phyloP scores from a whole-genome alignment of 495 filamentous ascomycete genomes.

The Penicillium angulare region DNA sequence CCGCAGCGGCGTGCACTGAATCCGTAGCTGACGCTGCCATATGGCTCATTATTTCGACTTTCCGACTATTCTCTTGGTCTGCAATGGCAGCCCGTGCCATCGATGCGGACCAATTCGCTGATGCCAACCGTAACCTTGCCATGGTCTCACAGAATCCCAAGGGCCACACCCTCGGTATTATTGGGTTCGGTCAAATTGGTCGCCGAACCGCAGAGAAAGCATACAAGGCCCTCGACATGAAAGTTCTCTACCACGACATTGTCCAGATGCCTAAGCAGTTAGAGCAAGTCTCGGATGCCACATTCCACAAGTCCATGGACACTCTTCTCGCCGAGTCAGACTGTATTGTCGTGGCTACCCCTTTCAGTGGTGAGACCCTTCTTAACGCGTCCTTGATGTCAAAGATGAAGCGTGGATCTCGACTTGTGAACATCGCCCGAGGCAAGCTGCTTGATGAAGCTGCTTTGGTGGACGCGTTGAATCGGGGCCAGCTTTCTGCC shows the following conservation, averaged over 20 bases:
- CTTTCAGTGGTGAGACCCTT: constrained; percentile 58
- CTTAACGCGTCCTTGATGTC: constrained; percentile 50
- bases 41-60: constrained; percentile 62
- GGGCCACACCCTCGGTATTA: constrained; percentile 51
- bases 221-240: constrained; percentile 61
- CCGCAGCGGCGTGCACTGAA: constrained; percentile 64
- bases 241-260: constrained; percentile 66
- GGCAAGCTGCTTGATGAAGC: constrained; percentile 69
- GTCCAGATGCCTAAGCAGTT: constrained; percentile 48
- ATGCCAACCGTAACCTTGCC: constrained; percentile 58
- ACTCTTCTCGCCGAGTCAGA: constrained; percentile 55
- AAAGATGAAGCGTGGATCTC: constrained; percentile 53
- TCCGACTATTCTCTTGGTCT: constrained; percentile 63
- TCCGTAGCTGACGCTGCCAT: constrained; percentile 61
- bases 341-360: constrained; percentile 67
- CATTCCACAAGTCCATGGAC: constrained; percentile 51
- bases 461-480: constrained; percentile 62
- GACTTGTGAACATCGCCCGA: constrained; percentile 73
- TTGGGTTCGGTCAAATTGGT: constrained; percentile 70
- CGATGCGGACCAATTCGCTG: constrained; percentile 42
- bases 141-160: constrained; percentile 53
- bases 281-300: constrained; percentile 35
- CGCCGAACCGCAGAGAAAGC: constrained; percentile 64
- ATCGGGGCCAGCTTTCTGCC: constrained; percentile 48
- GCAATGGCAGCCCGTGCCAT: constrained; percentile 40